Percentiles rank a stretch among this genome's conserved stretches.
Evolutionary conservation across 306 rosid species (phyloP).

Genomic region (Inga leiocalycina): DNA sequence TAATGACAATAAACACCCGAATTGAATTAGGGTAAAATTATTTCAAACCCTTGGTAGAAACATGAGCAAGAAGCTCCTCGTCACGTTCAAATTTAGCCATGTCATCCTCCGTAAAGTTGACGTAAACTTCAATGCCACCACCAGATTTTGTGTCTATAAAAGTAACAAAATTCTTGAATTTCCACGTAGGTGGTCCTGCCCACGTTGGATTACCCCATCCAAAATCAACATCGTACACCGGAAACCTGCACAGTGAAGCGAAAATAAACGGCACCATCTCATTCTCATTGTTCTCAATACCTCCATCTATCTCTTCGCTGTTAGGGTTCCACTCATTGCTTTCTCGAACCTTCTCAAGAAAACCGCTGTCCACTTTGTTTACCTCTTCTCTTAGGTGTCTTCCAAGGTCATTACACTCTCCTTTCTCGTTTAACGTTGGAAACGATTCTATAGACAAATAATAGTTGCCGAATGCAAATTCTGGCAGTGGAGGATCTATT

Average conservation of each 20-base stretch:
- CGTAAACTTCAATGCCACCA: constrained; percentile 33
- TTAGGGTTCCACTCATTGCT: neutral
- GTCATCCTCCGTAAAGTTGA: constrained; percentile 32
- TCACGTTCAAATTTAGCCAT: constrained; percentile 45
- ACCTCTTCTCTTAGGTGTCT: constrained; percentile 23
- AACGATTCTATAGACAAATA: neutral
- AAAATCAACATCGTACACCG: constrained; percentile 40
- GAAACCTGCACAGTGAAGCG: constrained; percentile 38
- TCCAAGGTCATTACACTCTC: neutral
- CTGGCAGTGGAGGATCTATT: constrained; percentile 29
- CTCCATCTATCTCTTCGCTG: neutral
- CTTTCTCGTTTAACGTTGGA: neutral
- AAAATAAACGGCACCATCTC: neutral
- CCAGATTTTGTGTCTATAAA: constrained; percentile 37
- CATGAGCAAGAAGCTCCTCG: constrained; percentile 15
- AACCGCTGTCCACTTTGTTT: neutral
- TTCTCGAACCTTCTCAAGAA: neutral
- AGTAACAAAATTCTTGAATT: constrained; percentile 33
- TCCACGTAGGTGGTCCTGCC: constrained; percentile 36
- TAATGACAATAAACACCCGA: no score
- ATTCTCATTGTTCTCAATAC: neutral
- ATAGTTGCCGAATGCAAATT: constrained; percentile 39
- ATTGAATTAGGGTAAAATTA: no score
- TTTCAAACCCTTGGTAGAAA: neutral
- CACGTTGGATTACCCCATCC: constrained; percentile 48